Percentiles rank a stretch among this genome's conserved stretches.
Evolutionary conservation across 164 flowering plant genomes (phyloP).

Genomic region (Chloranthus sessilifolius): DNA sequence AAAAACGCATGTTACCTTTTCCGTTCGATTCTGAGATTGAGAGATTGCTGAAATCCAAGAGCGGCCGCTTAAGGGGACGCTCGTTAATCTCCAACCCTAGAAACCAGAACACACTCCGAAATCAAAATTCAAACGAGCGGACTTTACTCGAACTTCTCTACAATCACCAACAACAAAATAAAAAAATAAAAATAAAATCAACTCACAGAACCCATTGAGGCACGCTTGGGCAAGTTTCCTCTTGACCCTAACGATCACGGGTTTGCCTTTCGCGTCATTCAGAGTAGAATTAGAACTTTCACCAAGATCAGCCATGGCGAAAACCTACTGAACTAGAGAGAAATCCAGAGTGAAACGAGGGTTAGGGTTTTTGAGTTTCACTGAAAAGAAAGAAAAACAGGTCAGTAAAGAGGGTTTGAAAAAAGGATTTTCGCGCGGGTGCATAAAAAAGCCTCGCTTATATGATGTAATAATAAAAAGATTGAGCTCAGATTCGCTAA

Average conservation of each 20-base stretch:
- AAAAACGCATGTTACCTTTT: constrained; percentile 26
- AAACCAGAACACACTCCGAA: constrained; percentile 2
- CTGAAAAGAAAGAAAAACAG: no score
- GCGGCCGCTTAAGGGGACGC: constrained; percentile 65
- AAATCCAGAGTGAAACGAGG: no score
- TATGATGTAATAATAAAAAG: no score
- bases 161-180: background rate
- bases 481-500: no score
- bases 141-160: background rate
- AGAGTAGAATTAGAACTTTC: constrained; percentile 23
- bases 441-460: no score
- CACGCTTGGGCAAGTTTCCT: constrained; percentile 52
- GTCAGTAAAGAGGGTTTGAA: no score
- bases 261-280: constrained; percentile 32
- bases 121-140: background rate
- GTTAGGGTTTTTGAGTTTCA: no score
- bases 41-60: constrained; percentile 60
- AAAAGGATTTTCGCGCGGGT: no score
- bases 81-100: constrained; percentile 89
- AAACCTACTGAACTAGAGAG: no score
- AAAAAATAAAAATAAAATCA: background rate
- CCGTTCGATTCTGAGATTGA: constrained; percentile 44
- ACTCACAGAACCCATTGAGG: constrained; percentile 68
- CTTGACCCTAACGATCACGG: constrained; percentile 75
- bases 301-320: constrained; percentile 27